Evolutionary conservation across 2,329 filamentous ascomycete genomes (phyloP).

Genomic region (Fonsecaea pugnacius): DNA sequence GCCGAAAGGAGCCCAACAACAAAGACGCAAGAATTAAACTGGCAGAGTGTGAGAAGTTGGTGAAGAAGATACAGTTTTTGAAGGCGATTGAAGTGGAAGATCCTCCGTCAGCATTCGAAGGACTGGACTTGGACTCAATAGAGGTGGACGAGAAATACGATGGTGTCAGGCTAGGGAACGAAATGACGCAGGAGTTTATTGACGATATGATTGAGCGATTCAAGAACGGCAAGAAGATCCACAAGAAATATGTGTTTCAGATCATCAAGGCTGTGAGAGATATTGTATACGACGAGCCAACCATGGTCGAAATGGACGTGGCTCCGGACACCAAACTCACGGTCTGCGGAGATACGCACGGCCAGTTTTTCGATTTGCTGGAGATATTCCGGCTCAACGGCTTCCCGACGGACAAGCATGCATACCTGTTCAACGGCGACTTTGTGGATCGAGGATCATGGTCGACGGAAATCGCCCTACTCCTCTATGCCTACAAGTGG

Average conservation of each 20-base stretch:
- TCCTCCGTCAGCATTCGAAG: conserved; percentile 88
- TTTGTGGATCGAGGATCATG: conserved; percentile 97
- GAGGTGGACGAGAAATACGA: conserved; percentile 82
- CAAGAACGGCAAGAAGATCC: conserved; percentile 92
- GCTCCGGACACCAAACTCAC: conserved; percentile 78
- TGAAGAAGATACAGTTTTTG: conserved; percentile 89
- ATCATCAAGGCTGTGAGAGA: conserved; percentile 90
- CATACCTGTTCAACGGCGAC: conserved; percentile 97
- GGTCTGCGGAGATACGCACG: conserved; percentile 96
- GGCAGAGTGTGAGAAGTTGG: conserved; percentile 91
- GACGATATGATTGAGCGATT: conserved; percentile 97
- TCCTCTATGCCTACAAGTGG: conserved; percentile 98
- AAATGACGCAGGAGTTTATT: conserved; percentile 96
- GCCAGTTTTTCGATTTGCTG: conserved; percentile 96
- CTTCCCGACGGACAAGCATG: conserved; percentile 79
- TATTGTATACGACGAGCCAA: conserved; percentile 87
- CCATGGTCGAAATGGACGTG: conserved; percentile 93
- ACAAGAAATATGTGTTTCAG: conserved; percentile 96
- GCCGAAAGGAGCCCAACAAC: conserved; percentile 83
- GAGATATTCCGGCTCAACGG: conserved; percentile 95
- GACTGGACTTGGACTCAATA: conserved; percentile 85
- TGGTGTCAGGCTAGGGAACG: conserved; percentile 72
- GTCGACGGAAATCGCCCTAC: conserved; percentile 94
- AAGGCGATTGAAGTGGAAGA: conserved; percentile 93
- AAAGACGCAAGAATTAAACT: conserved; percentile 90